Conservation (phyloP, 108 stramenopile genomes). For the Skeletonema tropicum region DNA sequence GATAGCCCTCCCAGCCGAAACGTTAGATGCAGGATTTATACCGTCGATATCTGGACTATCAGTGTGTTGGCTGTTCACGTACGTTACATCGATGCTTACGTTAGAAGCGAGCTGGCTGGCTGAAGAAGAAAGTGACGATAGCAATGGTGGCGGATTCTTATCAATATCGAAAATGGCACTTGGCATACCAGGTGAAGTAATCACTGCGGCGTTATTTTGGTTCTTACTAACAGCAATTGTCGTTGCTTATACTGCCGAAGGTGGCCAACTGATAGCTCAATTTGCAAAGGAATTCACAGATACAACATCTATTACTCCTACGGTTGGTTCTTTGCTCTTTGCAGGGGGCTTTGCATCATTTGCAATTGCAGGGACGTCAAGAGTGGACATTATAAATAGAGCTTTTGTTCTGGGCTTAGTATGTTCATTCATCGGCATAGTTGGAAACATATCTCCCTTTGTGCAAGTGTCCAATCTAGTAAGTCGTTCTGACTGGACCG, state of each 20-base stretch:
- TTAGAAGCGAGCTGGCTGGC: slow-evolving; percentile 52
- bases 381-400: slow-evolving; percentile 43
- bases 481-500: slow-evolving; percentile 28
- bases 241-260: slow-evolving; percentile 50
- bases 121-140: neutral
- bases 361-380: slow-evolving; percentile 33
- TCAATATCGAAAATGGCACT: slow-evolving; percentile 39
- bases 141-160: slow-evolving; percentile 31
- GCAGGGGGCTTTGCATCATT: slow-evolving; percentile 34
- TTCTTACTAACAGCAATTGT: slow-evolving; percentile 48
- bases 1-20: slow-evolving; percentile 49
- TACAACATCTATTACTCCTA: slow-evolving; percentile 11
- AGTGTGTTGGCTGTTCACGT: slow-evolving; percentile 49
- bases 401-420: slow-evolving; percentile 46
- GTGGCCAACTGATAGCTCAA: slow-evolving; percentile 37
- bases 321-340: slow-evolving; percentile 38
- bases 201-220: slow-evolving; percentile 54
- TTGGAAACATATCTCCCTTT: slow-evolving; percentile 20
- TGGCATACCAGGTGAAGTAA: slow-evolving; percentile 37
- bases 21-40: slow-evolving; percentile 34
- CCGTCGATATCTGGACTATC: slow-evolving; percentile 37
- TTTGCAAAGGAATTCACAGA: slow-evolving; percentile 27
- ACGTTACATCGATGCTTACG: slow-evolving; percentile 42
- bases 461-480: slow-evolving; percentile 32
- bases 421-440: slow-evolving; percentile 34